These are phyloP conservation scores for Ceratocystis cubensis DNA, from an alignment of 2,329 filamentous ascomycete species.

Conservation along the genomic window DNA sequence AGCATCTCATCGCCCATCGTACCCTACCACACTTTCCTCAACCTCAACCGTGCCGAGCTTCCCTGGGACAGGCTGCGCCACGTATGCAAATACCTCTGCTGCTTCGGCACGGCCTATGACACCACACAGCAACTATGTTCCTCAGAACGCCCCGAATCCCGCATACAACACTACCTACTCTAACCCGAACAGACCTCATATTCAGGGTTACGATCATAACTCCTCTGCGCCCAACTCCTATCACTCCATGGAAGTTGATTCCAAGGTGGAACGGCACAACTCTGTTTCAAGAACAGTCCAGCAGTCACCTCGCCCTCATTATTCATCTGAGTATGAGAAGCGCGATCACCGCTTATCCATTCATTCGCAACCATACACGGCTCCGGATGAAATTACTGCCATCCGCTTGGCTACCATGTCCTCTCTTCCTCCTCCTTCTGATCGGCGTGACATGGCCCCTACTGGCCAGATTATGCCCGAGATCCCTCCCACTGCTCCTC, in stretches of 20 bases:
- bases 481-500: slow-evolving; percentile 11
- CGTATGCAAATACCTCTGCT: background rate
- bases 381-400: background rate
- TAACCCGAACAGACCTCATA: background rate
- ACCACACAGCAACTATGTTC: slow-evolving; percentile 20
- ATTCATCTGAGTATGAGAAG: slow-evolving; percentile 12
- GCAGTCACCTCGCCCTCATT: slow-evolving; percentile 14
- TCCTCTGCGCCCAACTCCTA: slow-evolving; percentile 9
- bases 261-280: slow-evolving; percentile 12
- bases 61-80: background rate
- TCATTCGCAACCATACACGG: background rate
- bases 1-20: background rate
- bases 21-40: background rate
- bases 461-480: slow-evolving; percentile 7
- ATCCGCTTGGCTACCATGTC: background rate
- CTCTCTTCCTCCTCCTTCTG: slow-evolving; percentile 1
- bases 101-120: slow-evolving; percentile 26
- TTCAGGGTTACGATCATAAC: slow-evolving; percentile 15
- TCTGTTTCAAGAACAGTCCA: slow-evolving; percentile 9
- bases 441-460: slow-evolving; percentile 1
- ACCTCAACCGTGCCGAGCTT: background rate
- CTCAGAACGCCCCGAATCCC: background rate
- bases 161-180: slow-evolving; percentile 9
- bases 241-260: slow-evolving; percentile 13
- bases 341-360: background rate